Evolutionary conservation across 805 yeast genomes (phyloP).

Genomic region (Candida palmyrensis): DNA sequence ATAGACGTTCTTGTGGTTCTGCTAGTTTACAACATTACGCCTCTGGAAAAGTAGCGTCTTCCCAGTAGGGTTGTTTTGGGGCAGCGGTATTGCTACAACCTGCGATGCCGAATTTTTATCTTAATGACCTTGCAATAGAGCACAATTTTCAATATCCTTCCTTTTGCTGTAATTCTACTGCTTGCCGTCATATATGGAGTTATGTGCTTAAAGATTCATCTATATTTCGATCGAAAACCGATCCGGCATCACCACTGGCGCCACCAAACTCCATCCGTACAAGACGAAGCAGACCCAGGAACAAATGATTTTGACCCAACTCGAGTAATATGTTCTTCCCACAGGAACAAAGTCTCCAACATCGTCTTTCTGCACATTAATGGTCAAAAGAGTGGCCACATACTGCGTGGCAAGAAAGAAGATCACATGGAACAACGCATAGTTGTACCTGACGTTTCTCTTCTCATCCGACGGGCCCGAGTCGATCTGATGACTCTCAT

Average conservation of each 20-base stretch:
- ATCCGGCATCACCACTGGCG: constrained; percentile 89
- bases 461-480: constrained; percentile 51
- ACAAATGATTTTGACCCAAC: constrained; percentile 90
- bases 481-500: constrained; percentile 32
- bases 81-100: too few species aligned
- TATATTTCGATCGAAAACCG: constrained; percentile 50
- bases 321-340: constrained; percentile 91
- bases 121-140: not conserved
- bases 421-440: constrained; percentile 81
- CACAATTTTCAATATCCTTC: not conserved
- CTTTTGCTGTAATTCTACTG: too few species aligned
- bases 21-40: too few species aligned
- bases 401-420: constrained; percentile 96
- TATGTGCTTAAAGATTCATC: too few species aligned
- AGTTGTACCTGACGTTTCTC: constrained; percentile 70
- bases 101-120: too few species aligned
- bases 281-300: constrained; percentile 88
- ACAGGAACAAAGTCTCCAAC: constrained; percentile 92
- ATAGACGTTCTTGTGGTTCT: too few species aligned
- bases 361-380: constrained; percentile 81
- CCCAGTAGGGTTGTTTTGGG: too few species aligned
- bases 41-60: too few species aligned
- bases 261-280: constrained; percentile 87
- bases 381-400: constrained; percentile 88
- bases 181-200: too few species aligned